phyloP scores from a whole-genome alignment of 2,329 filamentous ascomycete genomes.

The Calonectria hongkongensis region DNA sequence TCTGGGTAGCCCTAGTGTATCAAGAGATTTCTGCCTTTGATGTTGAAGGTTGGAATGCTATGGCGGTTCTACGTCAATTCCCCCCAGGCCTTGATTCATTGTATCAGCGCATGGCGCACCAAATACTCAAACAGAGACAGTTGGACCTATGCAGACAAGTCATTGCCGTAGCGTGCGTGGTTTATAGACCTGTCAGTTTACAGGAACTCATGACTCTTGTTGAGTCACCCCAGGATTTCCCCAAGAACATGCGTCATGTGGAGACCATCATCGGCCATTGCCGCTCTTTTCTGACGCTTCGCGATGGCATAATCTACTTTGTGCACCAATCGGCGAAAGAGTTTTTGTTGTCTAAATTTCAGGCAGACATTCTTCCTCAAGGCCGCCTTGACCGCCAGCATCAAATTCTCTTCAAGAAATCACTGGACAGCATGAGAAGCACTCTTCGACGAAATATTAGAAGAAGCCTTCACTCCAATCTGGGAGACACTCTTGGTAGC shows the following conservation, averaged over 20 bases:
- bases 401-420: constrained; percentile 57
- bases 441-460: constrained; percentile 56
- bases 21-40: constrained; percentile 38
- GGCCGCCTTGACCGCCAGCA: constrained; percentile 53
- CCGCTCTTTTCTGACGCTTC: constrained; percentile 62
- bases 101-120: constrained; percentile 62
- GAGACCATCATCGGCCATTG: constrained; percentile 58
- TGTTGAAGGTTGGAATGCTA: constrained; percentile 38
- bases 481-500: too few species aligned
- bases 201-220: constrained; percentile 56
- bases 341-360: constrained; percentile 57
- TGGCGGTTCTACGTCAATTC: constrained; percentile 49
- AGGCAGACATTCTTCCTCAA: constrained; percentile 55
- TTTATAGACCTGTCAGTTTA: constrained; percentile 61
- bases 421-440: constrained; percentile 56
- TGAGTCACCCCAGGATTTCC: constrained; percentile 26
- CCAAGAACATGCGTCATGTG: constrained; percentile 42
- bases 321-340: constrained; percentile 68
- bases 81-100: constrained; percentile 60
- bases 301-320: constrained; percentile 56
- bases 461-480: too few species aligned
- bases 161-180: constrained; percentile 56
- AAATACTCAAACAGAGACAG: constrained; percentile 56
- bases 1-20: constrained; percentile 53
- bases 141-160: constrained; percentile 58